Evolutionary conservation across 441 rosid genomes (phyloP).

Genomic region (Corymbia calophylla): DNA sequence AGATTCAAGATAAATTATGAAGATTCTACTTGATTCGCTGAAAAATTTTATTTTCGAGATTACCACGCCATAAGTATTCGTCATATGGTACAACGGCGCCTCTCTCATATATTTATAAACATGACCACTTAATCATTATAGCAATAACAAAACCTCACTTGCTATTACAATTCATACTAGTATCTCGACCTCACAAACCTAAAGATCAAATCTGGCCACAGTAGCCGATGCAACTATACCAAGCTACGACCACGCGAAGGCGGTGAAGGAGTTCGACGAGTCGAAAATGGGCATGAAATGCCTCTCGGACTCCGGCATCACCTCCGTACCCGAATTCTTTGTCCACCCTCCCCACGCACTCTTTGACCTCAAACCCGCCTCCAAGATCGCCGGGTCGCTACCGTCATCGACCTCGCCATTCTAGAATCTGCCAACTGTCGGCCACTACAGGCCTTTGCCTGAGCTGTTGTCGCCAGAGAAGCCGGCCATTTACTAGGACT

Average conservation of each 20-base stretch:
- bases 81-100: not conserved
- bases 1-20: too few relatives aligned
- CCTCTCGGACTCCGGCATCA: constrained; percentile 7
- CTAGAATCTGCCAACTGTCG: not conserved
- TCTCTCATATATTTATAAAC: too few relatives aligned
- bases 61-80: not conserved
- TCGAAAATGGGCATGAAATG: constrained; percentile 19
- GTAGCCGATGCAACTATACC: not conserved
- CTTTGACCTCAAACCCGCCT: not conserved
- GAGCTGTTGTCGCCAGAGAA: not conserved
- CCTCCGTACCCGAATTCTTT: constrained; percentile 7
- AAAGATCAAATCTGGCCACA: not conserved
- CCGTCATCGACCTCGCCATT: constrained; percentile 14
- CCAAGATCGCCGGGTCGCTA: not conserved
- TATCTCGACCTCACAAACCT: not conserved
- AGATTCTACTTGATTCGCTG: too few relatives aligned
- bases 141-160: not conserved
- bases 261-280: constrained; percentile 6
- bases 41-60: too few relatives aligned
- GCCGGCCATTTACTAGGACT: not conserved
- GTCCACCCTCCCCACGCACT: constrained; percentile 3
- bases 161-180: not conserved
- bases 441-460: not conserved
- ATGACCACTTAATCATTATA: too few relatives aligned
- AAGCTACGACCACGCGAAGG: not conserved